Evolutionary conservation across 129 eudicot species (phyloP).

Genomic region (Pseudognaphalium luteoalbum): DNA sequence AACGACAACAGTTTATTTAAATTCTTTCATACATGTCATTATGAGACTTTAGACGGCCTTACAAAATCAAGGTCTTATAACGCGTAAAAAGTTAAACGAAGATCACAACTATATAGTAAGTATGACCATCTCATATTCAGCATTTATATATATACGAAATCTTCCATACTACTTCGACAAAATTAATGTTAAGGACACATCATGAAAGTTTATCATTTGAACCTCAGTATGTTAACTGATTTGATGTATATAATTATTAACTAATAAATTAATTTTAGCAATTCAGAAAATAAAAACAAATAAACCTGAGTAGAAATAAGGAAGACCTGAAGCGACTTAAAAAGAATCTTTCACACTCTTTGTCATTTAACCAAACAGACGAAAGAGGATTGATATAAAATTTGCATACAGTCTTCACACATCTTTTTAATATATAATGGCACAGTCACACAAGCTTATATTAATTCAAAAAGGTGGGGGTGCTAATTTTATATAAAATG

Average conservation of each 20-base stretch:
- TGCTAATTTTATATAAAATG: conserved; percentile 14
- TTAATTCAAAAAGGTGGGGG: conserved; percentile 14
- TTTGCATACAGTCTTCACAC: conserved; percentile 16
- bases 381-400: conserved; percentile 13
- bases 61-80: too few species aligned
- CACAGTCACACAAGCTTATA: conserved; percentile 23
- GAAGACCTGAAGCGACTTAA: conserved; percentile 29
- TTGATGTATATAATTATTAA: neutral
- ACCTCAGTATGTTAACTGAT: neutral
- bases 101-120: too few species aligned
- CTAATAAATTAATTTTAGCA: too few species aligned
- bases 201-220: neutral
- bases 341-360: conserved; percentile 26
- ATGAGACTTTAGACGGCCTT: too few species aligned
- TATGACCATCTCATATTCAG: too few species aligned
- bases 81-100: too few species aligned
- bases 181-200: neutral
- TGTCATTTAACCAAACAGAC: conserved; percentile 32
- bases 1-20: too few species aligned
- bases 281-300: neutral
- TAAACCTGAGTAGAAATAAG: conserved; percentile 1
- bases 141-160: neutral
- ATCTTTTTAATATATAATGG: conserved; percentile 5
- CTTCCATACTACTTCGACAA: neutral
- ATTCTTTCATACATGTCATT: too few species aligned